Percentiles rank a stretch among this genome's conserved stretches.
phyloP scores from a whole-genome alignment of 306 rosid genomes.

The Lathyrus tuberosus region DNA sequence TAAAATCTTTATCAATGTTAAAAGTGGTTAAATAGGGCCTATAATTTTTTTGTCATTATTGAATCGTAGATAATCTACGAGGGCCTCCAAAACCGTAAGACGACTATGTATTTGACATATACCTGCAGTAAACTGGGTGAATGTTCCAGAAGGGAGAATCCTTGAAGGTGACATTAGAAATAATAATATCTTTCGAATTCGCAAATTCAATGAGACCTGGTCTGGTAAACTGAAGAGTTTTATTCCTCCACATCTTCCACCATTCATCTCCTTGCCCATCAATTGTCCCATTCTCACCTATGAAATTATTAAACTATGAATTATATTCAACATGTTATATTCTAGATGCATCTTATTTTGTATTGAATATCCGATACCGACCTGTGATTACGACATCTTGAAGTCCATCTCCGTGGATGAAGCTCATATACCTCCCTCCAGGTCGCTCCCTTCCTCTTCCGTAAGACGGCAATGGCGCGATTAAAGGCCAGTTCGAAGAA shows the following conservation, averaged over 20 bases:
- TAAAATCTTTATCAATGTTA: too few species aligned
- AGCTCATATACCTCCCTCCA: conserved; percentile 83
- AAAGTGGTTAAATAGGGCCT: too few species aligned
- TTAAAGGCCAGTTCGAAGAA: conserved; percentile 74
- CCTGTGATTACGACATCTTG: conserved; percentile 83
- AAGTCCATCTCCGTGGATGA: conserved; percentile 77
- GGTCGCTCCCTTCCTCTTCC: conserved; percentile 95
- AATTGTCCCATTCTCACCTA: conserved; percentile 92
- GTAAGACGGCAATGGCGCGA: conserved; percentile 88
- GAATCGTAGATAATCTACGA: too few species aligned
- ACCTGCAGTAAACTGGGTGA: conserved; percentile 97
- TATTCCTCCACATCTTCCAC: conserved; percentile 99
- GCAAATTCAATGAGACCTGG: conserved; percentile 83
- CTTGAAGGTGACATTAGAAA: conserved; percentile 74
- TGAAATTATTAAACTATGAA: conserved; percentile 7
- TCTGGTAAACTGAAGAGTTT: conserved; percentile 79
- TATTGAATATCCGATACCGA: conserved; percentile 14
- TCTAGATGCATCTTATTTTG: conserved; percentile 3
- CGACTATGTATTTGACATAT: conserved; percentile 14
- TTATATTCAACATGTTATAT: background rate
- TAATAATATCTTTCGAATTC: conserved; percentile 72
- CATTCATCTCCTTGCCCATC: conserved; percentile 92
- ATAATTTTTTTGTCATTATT: too few species aligned
- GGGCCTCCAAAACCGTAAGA: too few species aligned
- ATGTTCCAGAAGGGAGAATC: conserved; percentile 96